Evolutionary conservation across 2,329 filamentous ascomycete genomes (phyloP).

Genomic region (Alternaria sp.): DNA sequence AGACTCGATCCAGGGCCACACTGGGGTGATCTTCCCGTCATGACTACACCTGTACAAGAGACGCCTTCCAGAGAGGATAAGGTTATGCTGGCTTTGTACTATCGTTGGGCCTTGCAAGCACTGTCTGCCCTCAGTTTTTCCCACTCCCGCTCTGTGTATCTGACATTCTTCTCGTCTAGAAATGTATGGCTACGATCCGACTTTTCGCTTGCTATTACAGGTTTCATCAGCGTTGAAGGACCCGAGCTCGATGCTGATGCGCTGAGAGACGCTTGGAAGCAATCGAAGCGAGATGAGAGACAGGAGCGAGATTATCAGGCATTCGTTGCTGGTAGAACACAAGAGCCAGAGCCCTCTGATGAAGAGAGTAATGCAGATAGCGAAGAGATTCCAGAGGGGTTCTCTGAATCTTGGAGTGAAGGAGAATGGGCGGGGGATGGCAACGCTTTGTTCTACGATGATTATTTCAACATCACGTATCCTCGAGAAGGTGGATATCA

Average conservation of each 20-base stretch:
- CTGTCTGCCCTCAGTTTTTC: constrained; percentile 14
- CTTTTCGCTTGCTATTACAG: constrained; percentile 17
- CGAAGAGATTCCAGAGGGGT: neutral
- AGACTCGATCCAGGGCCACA: constrained; percentile 7
- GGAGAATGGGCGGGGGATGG: neutral
- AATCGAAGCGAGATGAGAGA: neutral
- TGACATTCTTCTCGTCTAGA: constrained; percentile 8
- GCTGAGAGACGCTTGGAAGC: neutral
- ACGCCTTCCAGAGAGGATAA: neutral
- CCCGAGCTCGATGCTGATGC: neutral
- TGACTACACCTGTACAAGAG: constrained; percentile 6
- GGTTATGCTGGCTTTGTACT: constrained; percentile 17
- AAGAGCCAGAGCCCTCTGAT: neutral
- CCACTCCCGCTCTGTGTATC: constrained; percentile 14
- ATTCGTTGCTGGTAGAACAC: neutral
- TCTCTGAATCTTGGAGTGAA: neutral
- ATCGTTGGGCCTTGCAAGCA: constrained; percentile 19
- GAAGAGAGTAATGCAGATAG: neutral
- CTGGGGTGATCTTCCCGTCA: constrained; percentile 1
- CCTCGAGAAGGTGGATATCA: neutral
- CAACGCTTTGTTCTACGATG: neutral
- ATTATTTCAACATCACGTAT: neutral
- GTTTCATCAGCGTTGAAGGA: constrained; percentile 6
- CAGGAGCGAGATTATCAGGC: neutral
- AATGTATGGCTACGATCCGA: constrained; percentile 17